These are phyloP conservation scores for Cyberlindnera misumaiensis DNA, from an alignment of 805 yeast species.

Conservation along the genomic window DNA sequence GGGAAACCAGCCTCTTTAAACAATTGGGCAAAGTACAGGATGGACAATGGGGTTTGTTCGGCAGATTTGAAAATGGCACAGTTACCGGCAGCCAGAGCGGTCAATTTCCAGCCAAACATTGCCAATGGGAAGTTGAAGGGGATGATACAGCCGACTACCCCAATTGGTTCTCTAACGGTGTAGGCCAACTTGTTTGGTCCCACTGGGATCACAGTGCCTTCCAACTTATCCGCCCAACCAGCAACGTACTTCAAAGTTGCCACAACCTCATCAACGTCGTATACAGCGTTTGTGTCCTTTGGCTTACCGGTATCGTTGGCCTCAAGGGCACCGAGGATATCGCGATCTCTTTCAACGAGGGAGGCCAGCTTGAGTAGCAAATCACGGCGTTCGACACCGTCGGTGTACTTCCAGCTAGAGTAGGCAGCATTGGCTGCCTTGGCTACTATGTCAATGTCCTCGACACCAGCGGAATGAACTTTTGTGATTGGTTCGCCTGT, in stretches of 20 bases:
- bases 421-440: slow-evolving; percentile 46
- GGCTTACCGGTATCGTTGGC: slow-evolving; percentile 58
- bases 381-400: slow-evolving; percentile 41
- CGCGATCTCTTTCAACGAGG: slow-evolving; percentile 40
- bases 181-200: slow-evolving; percentile 47
- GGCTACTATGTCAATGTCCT: slow-evolving; percentile 51
- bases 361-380: slow-evolving; percentile 43
- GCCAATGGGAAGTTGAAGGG: slow-evolving; percentile 48
- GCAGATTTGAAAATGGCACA: slow-evolving; percentile 42
- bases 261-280: slow-evolving; percentile 53
- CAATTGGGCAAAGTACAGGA: slow-evolving; percentile 35
- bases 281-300: slow-evolving; percentile 41
- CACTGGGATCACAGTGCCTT: slow-evolving; percentile 59
- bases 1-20: slow-evolving; percentile 42
- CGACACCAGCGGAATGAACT: slow-evolving; percentile 42
- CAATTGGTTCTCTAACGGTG: slow-evolving; percentile 48
- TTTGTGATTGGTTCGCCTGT: slow-evolving; percentile 45
- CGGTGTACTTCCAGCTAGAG: slow-evolving; percentile 39
- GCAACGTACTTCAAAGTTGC: slow-evolving; percentile 59
- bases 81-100: slow-evolving; percentile 43
- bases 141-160: slow-evolving; percentile 45
- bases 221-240: slow-evolving; percentile 68
- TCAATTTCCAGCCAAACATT: slow-evolving; percentile 45
- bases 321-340: slow-evolving; percentile 49
- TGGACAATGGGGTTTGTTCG: slow-evolving; percentile 43